Conservation (phyloP, 345 rosid genomes). For the Sonneratia caseolaris region DNA sequence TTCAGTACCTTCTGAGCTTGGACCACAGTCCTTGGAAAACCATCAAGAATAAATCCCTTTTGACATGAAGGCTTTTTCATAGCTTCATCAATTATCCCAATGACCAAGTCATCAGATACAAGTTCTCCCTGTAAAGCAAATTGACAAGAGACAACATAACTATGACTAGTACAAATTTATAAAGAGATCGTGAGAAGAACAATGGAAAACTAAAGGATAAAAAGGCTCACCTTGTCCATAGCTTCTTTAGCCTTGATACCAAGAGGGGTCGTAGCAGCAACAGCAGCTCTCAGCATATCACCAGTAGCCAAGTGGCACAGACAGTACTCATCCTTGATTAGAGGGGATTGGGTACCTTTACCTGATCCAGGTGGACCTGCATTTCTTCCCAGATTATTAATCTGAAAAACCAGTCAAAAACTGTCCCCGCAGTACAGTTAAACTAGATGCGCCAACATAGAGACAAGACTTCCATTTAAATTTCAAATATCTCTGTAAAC, state of each 20-base stretch:
- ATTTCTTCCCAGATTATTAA: neutral
- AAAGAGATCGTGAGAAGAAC: neutral
- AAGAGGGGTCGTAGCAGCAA: constrained; percentile 85
- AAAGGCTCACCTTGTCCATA: constrained; percentile 73
- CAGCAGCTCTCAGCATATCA: constrained; percentile 98
- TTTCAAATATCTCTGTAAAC: neutral
- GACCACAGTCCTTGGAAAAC: constrained; percentile 87
- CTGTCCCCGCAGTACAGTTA: neutral
- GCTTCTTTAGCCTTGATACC: constrained; percentile 97
- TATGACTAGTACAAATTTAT: neutral
- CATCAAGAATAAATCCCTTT: constrained; percentile 96
- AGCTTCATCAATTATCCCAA: constrained; percentile 95
- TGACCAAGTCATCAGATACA: constrained; percentile 93
- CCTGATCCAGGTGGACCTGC: constrained; percentile 99
- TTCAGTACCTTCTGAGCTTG: constrained; percentile 80
- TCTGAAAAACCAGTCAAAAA: neutral
- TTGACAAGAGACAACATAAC: constrained; percentile 3
- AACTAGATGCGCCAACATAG: neutral
- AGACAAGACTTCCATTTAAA: neutral
- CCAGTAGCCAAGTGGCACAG: constrained; percentile 99
- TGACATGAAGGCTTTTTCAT: constrained; percentile 88
- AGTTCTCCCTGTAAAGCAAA: constrained; percentile 65
- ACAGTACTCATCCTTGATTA: constrained; percentile 87
- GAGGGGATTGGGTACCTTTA: constrained; percentile 95
- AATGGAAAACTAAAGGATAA: neutral